phyloP scores from a whole-genome alignment of 2,329 filamentous ascomycete species.

The Talaromyces sp. region DNA sequence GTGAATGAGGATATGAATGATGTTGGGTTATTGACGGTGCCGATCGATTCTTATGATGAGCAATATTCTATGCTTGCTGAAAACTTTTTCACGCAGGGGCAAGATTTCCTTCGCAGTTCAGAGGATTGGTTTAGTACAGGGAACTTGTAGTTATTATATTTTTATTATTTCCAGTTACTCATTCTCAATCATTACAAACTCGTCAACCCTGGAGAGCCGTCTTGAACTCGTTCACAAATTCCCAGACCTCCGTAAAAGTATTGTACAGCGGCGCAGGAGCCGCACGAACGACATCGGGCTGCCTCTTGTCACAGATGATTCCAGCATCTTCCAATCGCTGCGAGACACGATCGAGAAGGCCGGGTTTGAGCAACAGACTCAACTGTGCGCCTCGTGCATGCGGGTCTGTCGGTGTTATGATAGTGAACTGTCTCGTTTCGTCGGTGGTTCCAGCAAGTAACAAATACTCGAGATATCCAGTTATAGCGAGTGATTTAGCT shows the following conservation, averaged over 20 bases:
- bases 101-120: slow-evolving; percentile 36
- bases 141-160: slow-evolving; percentile 21
- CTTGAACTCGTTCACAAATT: slow-evolving; percentile 44
- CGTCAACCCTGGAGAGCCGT: slow-evolving; percentile 16
- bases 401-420: slow-evolving; percentile 66
- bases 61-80: slow-evolving; percentile 45
- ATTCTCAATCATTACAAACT: background rate
- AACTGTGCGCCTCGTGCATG: slow-evolving; percentile 70
- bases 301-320: slow-evolving; percentile 75
- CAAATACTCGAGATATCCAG: slow-evolving; percentile 68
- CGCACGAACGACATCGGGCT: slow-evolving; percentile 76
- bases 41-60: slow-evolving; percentile 30
- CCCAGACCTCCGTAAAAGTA: slow-evolving; percentile 66
- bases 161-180: background rate
- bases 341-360: slow-evolving; percentile 65
- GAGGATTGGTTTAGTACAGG: slow-evolving; percentile 34
- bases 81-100: slow-evolving; percentile 45
- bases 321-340: slow-evolving; percentile 62
- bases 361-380: slow-evolving; percentile 66
- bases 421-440: slow-evolving; percentile 44
- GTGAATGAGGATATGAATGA: slow-evolving; percentile 16
- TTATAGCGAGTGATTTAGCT: slow-evolving; percentile 66
- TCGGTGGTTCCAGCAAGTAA: slow-evolving; percentile 42
- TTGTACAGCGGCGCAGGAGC: slow-evolving; percentile 82
- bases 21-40: slow-evolving; percentile 19